Evolutionary conservation across 257 asterid genomes (phyloP).

Genomic region (Capsicum baccatum): DNA sequence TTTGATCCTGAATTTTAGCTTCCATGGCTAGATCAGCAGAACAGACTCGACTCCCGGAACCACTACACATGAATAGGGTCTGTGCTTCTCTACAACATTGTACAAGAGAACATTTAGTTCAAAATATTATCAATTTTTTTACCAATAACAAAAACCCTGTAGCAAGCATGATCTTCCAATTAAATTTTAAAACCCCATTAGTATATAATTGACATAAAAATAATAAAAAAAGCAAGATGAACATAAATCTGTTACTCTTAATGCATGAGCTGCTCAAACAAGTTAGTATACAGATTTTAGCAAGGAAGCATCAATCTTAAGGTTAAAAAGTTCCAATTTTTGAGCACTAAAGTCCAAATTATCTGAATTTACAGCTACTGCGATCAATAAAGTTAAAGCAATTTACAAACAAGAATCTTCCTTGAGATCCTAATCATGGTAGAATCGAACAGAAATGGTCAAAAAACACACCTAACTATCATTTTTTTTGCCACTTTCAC

Average conservation of each 20-base stretch:
- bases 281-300: neutral
- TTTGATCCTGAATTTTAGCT: constrained; percentile 26
- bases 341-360: neutral
- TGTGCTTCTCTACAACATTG: constrained; percentile 25
- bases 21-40: constrained; percentile 35
- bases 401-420: neutral
- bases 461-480: neutral
- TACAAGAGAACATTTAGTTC: constrained; percentile 12
- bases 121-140: neutral
- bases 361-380: neutral
- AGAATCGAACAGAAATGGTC: neutral
- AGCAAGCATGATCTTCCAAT: neutral
- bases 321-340: neutral
- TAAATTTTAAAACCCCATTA: too few relatives aligned
- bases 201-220: neutral
- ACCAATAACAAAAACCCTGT: neutral
- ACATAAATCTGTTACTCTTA: neutral
- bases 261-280: constrained; percentile 4
- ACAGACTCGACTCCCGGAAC: constrained; percentile 34
- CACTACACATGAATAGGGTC: constrained; percentile 38
- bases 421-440: neutral
- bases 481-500: neutral
- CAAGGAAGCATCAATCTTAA: neutral
- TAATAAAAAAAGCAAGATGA: neutral
- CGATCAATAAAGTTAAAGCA: neutral